These are phyloP conservation scores for Otatea glauca DNA, from an alignment of 176 grass and related monocot genomes.

Conservation along the genomic window DNA sequence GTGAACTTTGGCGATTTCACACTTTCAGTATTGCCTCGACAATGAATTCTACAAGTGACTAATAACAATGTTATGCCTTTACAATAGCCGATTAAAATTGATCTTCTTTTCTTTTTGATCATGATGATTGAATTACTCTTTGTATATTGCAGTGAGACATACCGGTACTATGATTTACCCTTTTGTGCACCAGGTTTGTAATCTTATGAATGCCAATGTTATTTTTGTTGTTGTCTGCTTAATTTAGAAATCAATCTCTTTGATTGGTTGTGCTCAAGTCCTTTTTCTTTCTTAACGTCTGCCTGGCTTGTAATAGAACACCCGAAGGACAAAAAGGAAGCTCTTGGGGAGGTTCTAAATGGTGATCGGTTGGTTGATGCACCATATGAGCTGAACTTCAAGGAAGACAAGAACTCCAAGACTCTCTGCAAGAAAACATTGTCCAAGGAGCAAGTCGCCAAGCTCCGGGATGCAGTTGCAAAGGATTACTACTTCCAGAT, in stretches of 20 bases:
- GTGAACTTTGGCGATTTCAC: slow-evolving; percentile 30
- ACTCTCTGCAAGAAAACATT: slow-evolving; percentile 72
- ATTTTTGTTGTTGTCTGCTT: slow-evolving; percentile 37
- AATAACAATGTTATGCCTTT: neutral
- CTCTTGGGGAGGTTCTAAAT: slow-evolving; percentile 87
- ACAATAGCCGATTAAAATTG: neutral
- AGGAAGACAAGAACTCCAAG: slow-evolving; percentile 63
- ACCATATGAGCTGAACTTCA: slow-evolving; percentile 88
- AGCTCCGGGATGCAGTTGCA: slow-evolving; percentile 77
- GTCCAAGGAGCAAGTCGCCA: slow-evolving; percentile 61
- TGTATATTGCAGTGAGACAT: slow-evolving; percentile 84
- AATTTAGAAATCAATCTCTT: slow-evolving; percentile 16
- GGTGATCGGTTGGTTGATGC: slow-evolving; percentile 93
- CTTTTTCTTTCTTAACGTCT: slow-evolving; percentile 42
- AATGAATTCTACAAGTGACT: slow-evolving; percentile 4
- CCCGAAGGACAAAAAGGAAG: slow-evolving; percentile 91
- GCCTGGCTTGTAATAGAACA: slow-evolving; percentile 61
- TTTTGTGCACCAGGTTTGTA: slow-evolving; percentile 87
- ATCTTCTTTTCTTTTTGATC: slow-evolving; percentile 21
- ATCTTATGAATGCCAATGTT: slow-evolving; percentile 13
- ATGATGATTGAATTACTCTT: slow-evolving; percentile 18
- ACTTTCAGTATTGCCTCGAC: slow-evolving; percentile 24
- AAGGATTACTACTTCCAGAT: slow-evolving; percentile 98
- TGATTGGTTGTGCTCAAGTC: slow-evolving; percentile 15
- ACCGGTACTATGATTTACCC: slow-evolving; percentile 91